A percentile compares a stretch with the other conserved stretches of the same genome.
Evolutionary conservation across 345 rosid genomes (phyloP).

Genomic region (Lepidium africanum): DNA sequence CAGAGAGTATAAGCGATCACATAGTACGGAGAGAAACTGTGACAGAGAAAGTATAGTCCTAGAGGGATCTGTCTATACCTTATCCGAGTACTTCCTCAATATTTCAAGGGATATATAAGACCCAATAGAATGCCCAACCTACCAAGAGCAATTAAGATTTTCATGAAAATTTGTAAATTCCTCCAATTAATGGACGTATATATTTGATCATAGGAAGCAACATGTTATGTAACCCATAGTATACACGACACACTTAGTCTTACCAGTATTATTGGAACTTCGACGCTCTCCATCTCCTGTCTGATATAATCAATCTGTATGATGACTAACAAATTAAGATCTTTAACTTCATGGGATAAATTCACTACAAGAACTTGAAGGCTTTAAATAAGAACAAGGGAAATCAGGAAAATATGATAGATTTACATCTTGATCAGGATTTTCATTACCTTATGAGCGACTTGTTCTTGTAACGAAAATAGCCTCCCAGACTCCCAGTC

Average conservation of each 20-base stretch:
- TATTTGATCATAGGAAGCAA: neutral
- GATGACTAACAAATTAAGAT: slow-evolving; percentile 10
- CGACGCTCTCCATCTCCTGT: slow-evolving; percentile 44
- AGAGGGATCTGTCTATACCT: slow-evolving; percentile 34
- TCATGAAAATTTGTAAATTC: neutral
- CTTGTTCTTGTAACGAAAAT: slow-evolving; percentile 75
- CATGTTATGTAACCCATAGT: neutral
- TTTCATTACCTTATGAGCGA: slow-evolving; percentile 63
- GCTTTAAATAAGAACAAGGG: neutral
- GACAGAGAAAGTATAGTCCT: neutral
- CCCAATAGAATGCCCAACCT: slow-evolving; percentile 94
- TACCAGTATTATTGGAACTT: slow-evolving; percentile 69
- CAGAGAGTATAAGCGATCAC: neutral
- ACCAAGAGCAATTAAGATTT: slow-evolving; percentile 8
- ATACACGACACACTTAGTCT: neutral
- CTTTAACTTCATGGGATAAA: neutral
- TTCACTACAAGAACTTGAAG: neutral
- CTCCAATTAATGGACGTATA: neutral
- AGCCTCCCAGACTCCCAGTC: slow-evolving; percentile 63
- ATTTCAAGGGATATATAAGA: slow-evolving; percentile 58
- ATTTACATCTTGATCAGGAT: neutral
- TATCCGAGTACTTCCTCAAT: slow-evolving; percentile 42
- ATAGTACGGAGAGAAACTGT: neutral
- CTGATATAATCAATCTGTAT: slow-evolving; percentile 60
- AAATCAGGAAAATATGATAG: neutral